Base-by-base conservation (phyloP, 805 yeast species). In the Ogataea methanolica region DNA sequence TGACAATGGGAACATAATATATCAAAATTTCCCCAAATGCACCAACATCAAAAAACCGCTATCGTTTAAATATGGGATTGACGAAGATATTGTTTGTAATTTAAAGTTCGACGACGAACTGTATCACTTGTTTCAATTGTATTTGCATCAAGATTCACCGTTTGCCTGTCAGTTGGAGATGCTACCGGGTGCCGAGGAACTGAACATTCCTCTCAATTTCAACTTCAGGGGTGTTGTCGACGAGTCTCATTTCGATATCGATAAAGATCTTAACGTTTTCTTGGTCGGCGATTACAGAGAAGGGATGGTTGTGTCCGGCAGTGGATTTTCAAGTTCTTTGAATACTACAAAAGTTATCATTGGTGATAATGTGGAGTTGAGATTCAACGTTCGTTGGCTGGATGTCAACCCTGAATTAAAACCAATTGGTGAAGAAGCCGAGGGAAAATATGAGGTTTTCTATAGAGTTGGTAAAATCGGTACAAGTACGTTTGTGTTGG, bases 121-220 rank as follows among this genome's bases (percentile, higher is more conserved):
- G 37, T 86, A 76, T 60, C 94, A 86, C 59, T 61, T 85, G 49
- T 83, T 86, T 63, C 92, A 86, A 66, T 69, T 85, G 41, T 85
- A 85, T 60, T 69, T 86, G 39, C 94, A 86, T 62, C 85, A 85
- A 60, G 94, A 86, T 61, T 81, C 77, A 8, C 94, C 94, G 29
- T 79, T 82, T 59, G 75, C 85, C 41, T 86, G 94, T 62, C 70
- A 84, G 46, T 54, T 83, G 9, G 85, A 86, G 4, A 62, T 79
- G 48, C 66, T 75, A 17, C 68, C 68, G 35, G 66, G 70, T 46
- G 67, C 70, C 38, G 68, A 74, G 34, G 76, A 78, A 7, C 67
- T 26, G 31, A 26, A 60, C 34, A 67, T 84, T 12, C 91, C 92
- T 5, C 63, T 85, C 46, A 75, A 80, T 6, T 72, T 85, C 60